Conservation (phyloP, 371 early-diverging fungal genomes). For the Actinomortierella ambigua region DNA sequence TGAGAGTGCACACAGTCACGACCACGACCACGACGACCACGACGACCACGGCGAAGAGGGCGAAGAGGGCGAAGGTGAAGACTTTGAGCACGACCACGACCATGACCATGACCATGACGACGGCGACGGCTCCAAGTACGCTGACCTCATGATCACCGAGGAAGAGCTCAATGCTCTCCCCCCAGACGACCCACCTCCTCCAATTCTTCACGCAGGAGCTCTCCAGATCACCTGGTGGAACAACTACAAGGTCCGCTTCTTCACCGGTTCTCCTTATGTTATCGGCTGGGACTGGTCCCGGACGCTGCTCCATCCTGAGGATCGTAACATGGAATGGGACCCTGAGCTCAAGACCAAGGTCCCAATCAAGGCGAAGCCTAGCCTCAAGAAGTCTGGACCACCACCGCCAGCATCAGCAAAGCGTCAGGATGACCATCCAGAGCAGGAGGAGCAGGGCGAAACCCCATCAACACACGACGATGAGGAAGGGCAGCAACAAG, state of each 20-base stretch:
- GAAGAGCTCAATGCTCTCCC: no score
- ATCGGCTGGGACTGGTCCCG: constrained; percentile 16
- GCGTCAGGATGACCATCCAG: no score
- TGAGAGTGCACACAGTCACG: neutral
- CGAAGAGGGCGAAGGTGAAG: neutral
- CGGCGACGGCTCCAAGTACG: constrained; percentile 20
- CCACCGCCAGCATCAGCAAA: no score
- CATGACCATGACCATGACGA: constrained; percentile 25
- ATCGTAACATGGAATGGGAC: no score
- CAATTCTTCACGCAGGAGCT: constrained; percentile 18
- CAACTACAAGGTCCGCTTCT: constrained; percentile 30
- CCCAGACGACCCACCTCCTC: constrained; percentile 28
- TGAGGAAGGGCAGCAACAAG: no score
- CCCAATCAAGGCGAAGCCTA: no score
- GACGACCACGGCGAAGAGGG: neutral
- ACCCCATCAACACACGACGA: constrained; percentile 8
- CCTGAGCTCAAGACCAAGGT: no score
- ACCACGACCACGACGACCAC: neutral
- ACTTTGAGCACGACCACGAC: neutral
- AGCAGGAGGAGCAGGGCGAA: no score
- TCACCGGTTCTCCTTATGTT: constrained; percentile 37
- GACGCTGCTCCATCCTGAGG: no score
- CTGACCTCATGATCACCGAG: constrained; percentile 12
- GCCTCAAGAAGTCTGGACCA: no score
- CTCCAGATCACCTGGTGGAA: constrained; percentile 29